Conservation (phyloP, 2,329 filamentous ascomycete species). For the Fusarium odoratissimum region DNA sequence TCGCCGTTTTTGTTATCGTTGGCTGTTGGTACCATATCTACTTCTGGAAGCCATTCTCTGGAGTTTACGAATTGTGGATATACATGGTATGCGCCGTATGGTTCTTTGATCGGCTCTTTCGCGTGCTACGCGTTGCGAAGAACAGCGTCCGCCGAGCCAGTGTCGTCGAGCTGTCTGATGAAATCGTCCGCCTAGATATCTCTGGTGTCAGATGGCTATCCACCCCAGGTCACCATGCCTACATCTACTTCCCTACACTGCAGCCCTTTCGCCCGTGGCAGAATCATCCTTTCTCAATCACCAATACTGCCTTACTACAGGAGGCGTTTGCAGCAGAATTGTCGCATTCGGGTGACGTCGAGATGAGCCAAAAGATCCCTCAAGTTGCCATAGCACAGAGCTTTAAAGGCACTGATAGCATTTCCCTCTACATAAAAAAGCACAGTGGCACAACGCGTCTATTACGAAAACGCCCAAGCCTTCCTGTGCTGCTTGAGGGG, state of each 20-base stretch:
- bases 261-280: neutral
- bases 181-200: neutral
- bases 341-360: neutral
- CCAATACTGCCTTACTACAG: neutral
- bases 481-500: neutral
- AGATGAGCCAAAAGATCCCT: neutral
- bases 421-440: neutral
- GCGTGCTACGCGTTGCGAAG: neutral
- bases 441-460: neutral
- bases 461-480: neutral
- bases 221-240: neutral
- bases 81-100: neutral
- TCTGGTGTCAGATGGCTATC: neutral
- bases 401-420: rapidly evolving
- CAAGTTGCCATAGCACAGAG: neutral
- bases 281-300: neutral
- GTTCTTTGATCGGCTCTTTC: neutral
- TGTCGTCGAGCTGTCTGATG: neutral
- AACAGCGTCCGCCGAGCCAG: rapidly evolving
- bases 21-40: neutral
- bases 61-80: neutral
- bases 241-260: neutral
- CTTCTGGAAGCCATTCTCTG: neutral
- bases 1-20: neutral
- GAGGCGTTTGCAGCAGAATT: neutral